A percentile compares a stretch with the other conserved stretches of the same genome.
phyloP scores from a whole-genome alignment of 305 asterid species.

The Striga hermonthica region DNA sequence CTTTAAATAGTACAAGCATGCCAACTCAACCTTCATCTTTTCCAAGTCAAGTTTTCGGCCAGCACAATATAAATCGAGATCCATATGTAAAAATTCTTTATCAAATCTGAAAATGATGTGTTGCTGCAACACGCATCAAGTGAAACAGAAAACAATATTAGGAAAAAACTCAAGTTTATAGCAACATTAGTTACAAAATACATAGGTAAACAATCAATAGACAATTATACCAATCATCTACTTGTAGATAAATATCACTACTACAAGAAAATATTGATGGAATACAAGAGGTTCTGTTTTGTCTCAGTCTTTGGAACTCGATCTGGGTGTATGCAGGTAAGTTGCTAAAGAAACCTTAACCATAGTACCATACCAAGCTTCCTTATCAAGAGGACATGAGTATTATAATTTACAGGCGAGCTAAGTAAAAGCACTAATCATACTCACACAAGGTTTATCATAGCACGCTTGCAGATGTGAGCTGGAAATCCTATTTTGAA shows the following conservation, averaged over 20 bases:
- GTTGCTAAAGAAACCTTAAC: conserved; percentile 19
- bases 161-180: conserved; percentile 14
- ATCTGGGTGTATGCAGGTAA: conserved; percentile 6
- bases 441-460: conserved; percentile 63
- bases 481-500: conserved; percentile 18
- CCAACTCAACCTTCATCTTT: conserved; percentile 72
- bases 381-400: conserved; percentile 21
- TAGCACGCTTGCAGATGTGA: conserved; percentile 35
- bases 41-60: conserved; percentile 57
- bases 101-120: conserved; percentile 57
- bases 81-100: conserved; percentile 50
- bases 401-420: conserved; percentile 24
- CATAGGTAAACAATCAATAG: conserved; percentile 1
- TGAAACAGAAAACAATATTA: not conserved
- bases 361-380: conserved; percentile 15
- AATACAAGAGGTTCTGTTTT: conserved; percentile 1
- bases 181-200: conserved; percentile 20
- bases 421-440: conserved; percentile 14
- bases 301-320: conserved; percentile 20
- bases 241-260: conserved; percentile 3
- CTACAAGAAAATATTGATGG: not conserved
- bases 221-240: conserved; percentile 16
- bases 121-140: conserved; percentile 47
- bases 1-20: conserved; percentile 77
- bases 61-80: conserved; percentile 42